Evolutionary conservation across 768 basidiomycete species (phyloP).

Genomic region (Gelatoporia subvermispora): DNA sequence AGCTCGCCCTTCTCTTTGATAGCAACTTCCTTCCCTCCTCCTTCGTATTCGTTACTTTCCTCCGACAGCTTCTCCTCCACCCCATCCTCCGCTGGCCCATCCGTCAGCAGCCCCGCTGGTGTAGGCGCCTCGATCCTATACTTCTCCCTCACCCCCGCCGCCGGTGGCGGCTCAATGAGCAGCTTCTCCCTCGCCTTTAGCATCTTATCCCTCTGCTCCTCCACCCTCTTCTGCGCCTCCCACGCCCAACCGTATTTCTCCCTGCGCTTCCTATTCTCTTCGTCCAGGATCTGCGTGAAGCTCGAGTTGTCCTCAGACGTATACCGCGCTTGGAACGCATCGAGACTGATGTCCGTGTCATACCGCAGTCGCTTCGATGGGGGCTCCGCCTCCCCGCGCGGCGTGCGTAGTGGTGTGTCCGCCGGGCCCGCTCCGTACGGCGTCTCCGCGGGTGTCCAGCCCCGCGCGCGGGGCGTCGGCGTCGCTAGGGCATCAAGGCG

Average conservation of each 20-base stretch:
- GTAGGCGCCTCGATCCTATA: slow-evolving; percentile 58
- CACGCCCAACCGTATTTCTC: slow-evolving; percentile 91
- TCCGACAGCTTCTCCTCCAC: slow-evolving; percentile 20
- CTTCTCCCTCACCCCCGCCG: slow-evolving; percentile 62
- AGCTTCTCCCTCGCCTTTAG: slow-evolving; percentile 64
- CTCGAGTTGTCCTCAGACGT: slow-evolving; percentile 98
- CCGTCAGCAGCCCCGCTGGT: slow-evolving; percentile 49
- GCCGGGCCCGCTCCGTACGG: slow-evolving; percentile 55
- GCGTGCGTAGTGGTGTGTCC: slow-evolving; percentile 57
- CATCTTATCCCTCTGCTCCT: slow-evolving; percentile 59
- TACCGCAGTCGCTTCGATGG: slow-evolving; percentile 54
- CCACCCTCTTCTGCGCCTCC: slow-evolving; percentile 83
- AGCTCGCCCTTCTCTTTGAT: slow-evolving; percentile 17
- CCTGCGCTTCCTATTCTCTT: slow-evolving; percentile 79
- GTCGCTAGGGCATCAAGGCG: slow-evolving; percentile 63
- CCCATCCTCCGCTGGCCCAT: slow-evolving; percentile 23
- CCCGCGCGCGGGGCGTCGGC: slow-evolving; percentile 34
- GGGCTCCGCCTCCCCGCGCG: slow-evolving; percentile 31
- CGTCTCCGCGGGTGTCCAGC: slow-evolving; percentile 54
- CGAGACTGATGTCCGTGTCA: slow-evolving; percentile 62
- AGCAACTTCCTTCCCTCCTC: slow-evolving; percentile 21
- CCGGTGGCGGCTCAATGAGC: slow-evolving; percentile 63
- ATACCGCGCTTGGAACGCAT: slow-evolving; percentile 84
- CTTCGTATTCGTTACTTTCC: slow-evolving; percentile 6
- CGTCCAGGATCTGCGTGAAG: slow-evolving; percentile 87